Base-by-base conservation (phyloP, 306 rosid genomes). In the Prinsepia uniflora region DNA sequence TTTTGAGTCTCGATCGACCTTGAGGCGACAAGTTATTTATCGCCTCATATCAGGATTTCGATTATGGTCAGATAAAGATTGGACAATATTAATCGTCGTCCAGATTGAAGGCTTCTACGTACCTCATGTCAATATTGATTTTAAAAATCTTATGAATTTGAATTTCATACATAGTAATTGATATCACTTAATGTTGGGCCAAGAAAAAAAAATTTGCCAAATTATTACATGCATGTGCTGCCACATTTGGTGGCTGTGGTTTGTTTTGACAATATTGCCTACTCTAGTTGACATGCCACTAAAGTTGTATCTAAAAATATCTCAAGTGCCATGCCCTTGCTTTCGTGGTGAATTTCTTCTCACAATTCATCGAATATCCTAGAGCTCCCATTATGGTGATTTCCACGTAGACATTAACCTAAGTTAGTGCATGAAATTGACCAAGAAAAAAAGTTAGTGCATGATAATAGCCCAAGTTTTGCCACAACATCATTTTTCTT, bases 331-430 rank as follows among this genome's bases (percentile, higher is more conserved):
- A 18, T 8, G 10, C 24, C 20, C 34, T 59, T 30, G 36, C 36
- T 30, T 30, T 30, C 4, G 3, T 2, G 36, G 65, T 24, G n/a
- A 67, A 49, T 71, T 71, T 79, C 76, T 74, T 42, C 42, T 58
- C 43, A 18, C 48, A 58, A 67, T 52, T 59, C 85, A 40, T 71
- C 61, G 76, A 68, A 75, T 77, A 46, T 75, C 36, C 72, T 43
- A 3, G 41, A 54, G 74, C 76, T 73, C 61, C 78, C 76, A 82
- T 83, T 72, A 67, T 83, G 74, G 65, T 72, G 79, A 76, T 79
- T 78, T 75, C 89, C 96, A 85, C 90, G 75, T 75, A 2, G 36
- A 65, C 40, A 40, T 85, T 68, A 77, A 80, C 89, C 73, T 72
- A 56, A 68, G 65, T 71, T 58, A 49, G 81, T 80, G 79, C 74